These are phyloP conservation scores for Talaromyces sp. DNA, from an alignment of 2,329 filamentous ascomycete genomes.

Conservation along the genomic window DNA sequence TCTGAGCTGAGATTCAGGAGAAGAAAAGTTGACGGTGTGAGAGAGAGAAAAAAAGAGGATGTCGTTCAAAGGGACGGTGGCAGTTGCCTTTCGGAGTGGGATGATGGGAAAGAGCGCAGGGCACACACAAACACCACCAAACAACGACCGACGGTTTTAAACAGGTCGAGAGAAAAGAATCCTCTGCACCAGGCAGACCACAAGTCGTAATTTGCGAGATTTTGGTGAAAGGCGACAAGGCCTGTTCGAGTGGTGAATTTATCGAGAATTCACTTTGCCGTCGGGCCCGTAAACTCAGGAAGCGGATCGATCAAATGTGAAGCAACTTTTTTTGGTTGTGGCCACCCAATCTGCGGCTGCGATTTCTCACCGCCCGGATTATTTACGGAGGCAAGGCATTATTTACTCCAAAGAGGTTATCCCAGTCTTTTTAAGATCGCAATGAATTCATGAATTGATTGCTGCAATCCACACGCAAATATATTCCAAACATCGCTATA, in stretches of 20 bases:
- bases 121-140: slow-evolving; percentile 13
- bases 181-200: slow-evolving; percentile 43
- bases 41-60: neutral
- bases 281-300: slow-evolving; percentile 6
- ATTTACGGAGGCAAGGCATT: neutral
- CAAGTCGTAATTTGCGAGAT: neutral
- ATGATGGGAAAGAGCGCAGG: slow-evolving; percentile 12
- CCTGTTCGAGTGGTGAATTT: slow-evolving; percentile 14
- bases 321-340: slow-evolving; percentile 19
- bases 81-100: slow-evolving; percentile 5
- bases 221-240: slow-evolving; percentile 16
- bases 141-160: neutral
- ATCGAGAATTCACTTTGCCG: slow-evolving; percentile 16
- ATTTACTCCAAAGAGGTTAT: neutral
- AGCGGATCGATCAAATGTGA: slow-evolving; percentile 2
- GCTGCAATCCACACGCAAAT: neutral
- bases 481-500: neutral
- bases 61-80: slow-evolving; percentile 10
- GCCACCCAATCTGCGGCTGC: slow-evolving; percentile 17
- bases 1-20: neutral
- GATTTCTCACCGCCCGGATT: slow-evolving; percentile 3
- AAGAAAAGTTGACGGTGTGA: neutral
- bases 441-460: neutral
- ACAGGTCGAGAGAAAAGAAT: slow-evolving; percentile 9
- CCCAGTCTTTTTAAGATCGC: neutral